phyloP scores from a whole-genome alignment of 208 protist species.

The Endotrypanum monterogeii region DNA sequence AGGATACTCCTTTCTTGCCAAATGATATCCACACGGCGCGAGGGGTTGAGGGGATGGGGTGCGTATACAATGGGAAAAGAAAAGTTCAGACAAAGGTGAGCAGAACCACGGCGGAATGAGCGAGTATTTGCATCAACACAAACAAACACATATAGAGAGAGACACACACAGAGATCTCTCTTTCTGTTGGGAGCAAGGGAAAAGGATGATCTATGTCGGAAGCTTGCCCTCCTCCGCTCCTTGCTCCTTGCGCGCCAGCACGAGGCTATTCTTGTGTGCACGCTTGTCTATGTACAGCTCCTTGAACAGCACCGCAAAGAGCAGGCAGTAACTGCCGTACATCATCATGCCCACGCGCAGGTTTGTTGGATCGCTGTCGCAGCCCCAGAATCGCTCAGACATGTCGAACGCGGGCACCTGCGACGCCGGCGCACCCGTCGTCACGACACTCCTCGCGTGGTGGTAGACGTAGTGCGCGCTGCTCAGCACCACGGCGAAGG shows the following conservation, averaged over 20 bases:
- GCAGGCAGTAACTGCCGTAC: conserved; percentile 89
- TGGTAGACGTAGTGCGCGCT: conserved; percentile 2
- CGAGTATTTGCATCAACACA: too few species aligned
- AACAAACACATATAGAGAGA: too few species aligned
- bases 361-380: conserved; percentile 45
- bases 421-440: conserved; percentile 38
- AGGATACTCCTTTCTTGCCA: too few species aligned
- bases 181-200: too few species aligned
- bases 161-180: too few species aligned
- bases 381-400: conserved; percentile 36
- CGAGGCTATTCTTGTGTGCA: conserved; percentile 27
- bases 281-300: conserved; percentile 40
- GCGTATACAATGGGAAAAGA: too few species aligned
- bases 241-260: conserved; percentile 17
- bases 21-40: too few species aligned
- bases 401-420: conserved; percentile 38
- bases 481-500: conserved; percentile 10
- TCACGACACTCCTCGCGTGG: conserved; percentile 29
- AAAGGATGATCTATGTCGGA: background rate
- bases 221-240: background rate
- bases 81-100: too few species aligned
- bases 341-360: conserved; percentile 65
- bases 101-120: too few species aligned
- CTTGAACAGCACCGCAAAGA: conserved; percentile 83
- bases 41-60: too few species aligned